Conservation (phyloP, 805 yeast species). For the Yamadazyma paraphyllophila region DNA sequence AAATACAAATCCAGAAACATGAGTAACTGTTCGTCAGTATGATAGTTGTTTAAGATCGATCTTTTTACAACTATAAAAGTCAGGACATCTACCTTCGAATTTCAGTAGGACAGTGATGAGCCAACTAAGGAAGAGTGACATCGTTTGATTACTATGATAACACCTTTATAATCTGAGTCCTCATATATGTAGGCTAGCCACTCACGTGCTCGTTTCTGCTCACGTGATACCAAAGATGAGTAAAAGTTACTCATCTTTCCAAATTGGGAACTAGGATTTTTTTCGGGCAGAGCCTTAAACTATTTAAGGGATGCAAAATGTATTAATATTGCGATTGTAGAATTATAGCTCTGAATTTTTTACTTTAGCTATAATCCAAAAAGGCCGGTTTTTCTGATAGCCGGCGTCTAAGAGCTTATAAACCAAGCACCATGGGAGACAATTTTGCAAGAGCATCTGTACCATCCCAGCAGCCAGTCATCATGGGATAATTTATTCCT, state of each 20-base stretch:
- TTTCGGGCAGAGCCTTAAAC: neutral
- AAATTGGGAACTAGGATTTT: neutral
- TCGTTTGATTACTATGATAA: constrained; percentile 5
- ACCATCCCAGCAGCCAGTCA: constrained; percentile 2
- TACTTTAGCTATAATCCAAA: neutral
- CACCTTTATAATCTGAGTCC: constrained; percentile 5
- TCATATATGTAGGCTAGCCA: too few species aligned
- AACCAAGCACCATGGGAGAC: constrained; percentile 6
- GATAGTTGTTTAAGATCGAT: neutral
- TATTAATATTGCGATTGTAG: too few species aligned
- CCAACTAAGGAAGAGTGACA: constrained; percentile 6
- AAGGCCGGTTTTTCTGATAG: neutral
- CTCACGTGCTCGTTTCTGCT: neutral
- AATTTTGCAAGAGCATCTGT: neutral
- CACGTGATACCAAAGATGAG: neutral
- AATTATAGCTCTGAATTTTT: neutral
- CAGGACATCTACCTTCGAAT: neutral
- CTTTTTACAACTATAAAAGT: neutral
- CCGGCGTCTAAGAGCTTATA: constrained; percentile 5
- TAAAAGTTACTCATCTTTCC: constrained; percentile 7
- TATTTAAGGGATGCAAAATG: neutral
- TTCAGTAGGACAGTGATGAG: constrained; percentile 3
- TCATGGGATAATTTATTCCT: constrained; percentile 3
- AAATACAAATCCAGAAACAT: neutral
- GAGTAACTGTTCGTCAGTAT: neutral